Percentiles rank a stretch among this genome's conserved stretches.
phyloP scores from a whole-genome alignment of 2,329 filamentous ascomycete species.

The Conoideocrella luteorostrata region DNA sequence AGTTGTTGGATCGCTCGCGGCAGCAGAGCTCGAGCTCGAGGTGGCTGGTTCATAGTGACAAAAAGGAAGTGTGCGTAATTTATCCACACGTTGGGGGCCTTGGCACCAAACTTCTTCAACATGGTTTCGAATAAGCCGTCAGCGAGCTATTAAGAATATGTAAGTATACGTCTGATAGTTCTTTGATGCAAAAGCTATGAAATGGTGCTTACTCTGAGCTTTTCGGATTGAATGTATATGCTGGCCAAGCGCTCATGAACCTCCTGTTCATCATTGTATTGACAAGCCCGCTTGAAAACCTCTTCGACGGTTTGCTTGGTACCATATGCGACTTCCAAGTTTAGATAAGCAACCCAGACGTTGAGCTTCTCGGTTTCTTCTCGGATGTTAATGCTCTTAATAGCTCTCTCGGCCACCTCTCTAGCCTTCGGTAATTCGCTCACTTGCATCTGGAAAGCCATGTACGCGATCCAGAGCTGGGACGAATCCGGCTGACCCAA shows the following conservation, averaged over 20 bases:
- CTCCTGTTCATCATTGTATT: conserved; percentile 87
- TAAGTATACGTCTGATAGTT: background rate
- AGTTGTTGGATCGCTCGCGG: conserved; percentile 81
- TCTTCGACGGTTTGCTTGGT: conserved; percentile 76
- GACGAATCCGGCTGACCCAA: conserved; percentile 92
- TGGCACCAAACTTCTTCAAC: conserved; percentile 81
- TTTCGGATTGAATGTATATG: conserved; percentile 90
- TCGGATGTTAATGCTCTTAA: conserved; percentile 83
- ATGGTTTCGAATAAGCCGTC: conserved; percentile 82
- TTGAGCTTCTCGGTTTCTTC: conserved; percentile 92
- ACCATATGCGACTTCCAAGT: conserved; percentile 87
- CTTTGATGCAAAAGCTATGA: background rate
- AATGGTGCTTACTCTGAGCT: conserved; percentile 58
- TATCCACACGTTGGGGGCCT: conserved; percentile 74
- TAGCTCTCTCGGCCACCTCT: conserved; percentile 81
- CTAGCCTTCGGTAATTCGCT: conserved; percentile 84
- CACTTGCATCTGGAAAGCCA: conserved; percentile 95
- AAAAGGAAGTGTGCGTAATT: conserved; percentile 95
- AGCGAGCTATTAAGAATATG: conserved; percentile 58
- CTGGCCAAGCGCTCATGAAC: conserved; percentile 84
- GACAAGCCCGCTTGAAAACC: conserved; percentile 85
- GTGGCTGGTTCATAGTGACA: conserved; percentile 61
- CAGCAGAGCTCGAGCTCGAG: conserved; percentile 71
- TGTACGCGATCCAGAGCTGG: conserved; percentile 89
- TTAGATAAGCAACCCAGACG: conserved; percentile 90